A percentile compares a stretch with the other conserved stretches of the same genome.
These are phyloP conservation scores for Pyrenochaeta sp. DNA, from an alignment of 2,329 filamentous ascomycete genomes.

Conservation along the genomic window DNA sequence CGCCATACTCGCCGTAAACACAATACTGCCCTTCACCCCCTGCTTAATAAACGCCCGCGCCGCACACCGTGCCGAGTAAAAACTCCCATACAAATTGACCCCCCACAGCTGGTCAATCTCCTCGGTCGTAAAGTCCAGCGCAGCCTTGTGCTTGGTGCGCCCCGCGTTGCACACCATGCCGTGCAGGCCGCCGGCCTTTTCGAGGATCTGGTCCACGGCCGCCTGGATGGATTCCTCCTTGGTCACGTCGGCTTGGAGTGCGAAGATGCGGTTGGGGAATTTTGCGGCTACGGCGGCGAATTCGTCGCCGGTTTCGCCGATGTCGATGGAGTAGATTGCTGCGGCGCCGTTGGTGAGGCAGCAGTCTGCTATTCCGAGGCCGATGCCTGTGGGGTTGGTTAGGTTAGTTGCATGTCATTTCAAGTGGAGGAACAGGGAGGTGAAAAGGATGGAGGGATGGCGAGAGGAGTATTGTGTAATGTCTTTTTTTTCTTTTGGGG, in stretches of 20 bases:
- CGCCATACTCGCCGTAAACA: conserved; percentile 59
- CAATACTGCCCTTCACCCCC: conserved; percentile 54
- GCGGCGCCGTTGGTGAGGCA: conserved; percentile 56
- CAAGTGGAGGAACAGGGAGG: too few species aligned
- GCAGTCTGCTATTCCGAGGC: conserved; percentile 57
- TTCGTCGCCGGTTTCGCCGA: conserved; percentile 53
- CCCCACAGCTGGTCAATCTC: conserved; percentile 56
- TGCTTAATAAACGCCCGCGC: conserved; percentile 56
- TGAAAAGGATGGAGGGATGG: too few species aligned
- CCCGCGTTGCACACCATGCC: conserved; percentile 62
- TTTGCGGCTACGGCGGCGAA: conserved; percentile 48
- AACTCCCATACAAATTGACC: conserved; percentile 57
- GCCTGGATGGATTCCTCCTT: conserved; percentile 54
- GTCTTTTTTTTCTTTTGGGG: too few species aligned
- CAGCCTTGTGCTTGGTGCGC: conserved; percentile 60
- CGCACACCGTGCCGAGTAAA: conserved; percentile 53
- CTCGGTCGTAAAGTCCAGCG: conserved; percentile 58
- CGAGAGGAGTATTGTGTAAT: neutral
- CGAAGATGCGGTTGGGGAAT: conserved; percentile 52
- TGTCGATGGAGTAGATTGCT: conserved; percentile 57
- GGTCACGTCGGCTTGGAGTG: conserved; percentile 57
- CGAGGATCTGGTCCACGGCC: conserved; percentile 56
- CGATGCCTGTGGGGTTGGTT: conserved; percentile 43
- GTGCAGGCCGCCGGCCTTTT: conserved; percentile 54
- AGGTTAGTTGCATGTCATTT: neutral